Evolutionary conservation across 2,329 filamentous ascomycete genomes (phyloP).

Genomic region (Daldinia sp.): DNA sequence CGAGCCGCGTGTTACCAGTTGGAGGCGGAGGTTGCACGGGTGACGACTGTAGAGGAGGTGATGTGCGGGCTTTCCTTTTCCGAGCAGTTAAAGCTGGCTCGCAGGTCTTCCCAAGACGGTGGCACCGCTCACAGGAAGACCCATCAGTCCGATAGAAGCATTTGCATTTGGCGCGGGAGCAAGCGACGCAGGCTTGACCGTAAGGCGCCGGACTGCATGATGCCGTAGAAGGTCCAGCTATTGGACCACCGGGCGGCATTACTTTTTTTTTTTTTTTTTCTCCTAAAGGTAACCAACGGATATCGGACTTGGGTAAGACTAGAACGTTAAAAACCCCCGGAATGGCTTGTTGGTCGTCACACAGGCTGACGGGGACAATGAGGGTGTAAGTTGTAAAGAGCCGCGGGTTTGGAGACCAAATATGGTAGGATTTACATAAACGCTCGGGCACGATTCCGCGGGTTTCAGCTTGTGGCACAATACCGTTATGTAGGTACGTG

Average conservation of each 20-base stretch:
- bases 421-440: background rate
- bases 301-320: slow-evolving; percentile 1
- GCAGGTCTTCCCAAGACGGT: slow-evolving; percentile 45
- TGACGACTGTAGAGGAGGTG: slow-evolving; percentile 15
- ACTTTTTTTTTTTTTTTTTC: too few relatives aligned
- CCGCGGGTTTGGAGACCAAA: background rate
- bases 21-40: slow-evolving; percentile 3
- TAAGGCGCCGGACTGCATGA: slow-evolving; percentile 43
- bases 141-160: slow-evolving; percentile 44
- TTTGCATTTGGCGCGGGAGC: slow-evolving; percentile 47
- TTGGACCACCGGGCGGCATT: slow-evolving; percentile 21
- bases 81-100: slow-evolving; percentile 37
- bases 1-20: slow-evolving; percentile 55
- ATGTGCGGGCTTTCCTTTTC: slow-evolving; percentile 39
- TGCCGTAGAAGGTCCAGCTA: slow-evolving; percentile 11
- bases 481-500: background rate
- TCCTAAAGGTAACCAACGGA: background rate
- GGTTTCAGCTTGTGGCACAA: slow-evolving; percentile 6
- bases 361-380: background rate
- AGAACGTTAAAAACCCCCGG: slow-evolving; percentile 14
- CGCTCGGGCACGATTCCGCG: slow-evolving; percentile 20
- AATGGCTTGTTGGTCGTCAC: slow-evolving; percentile 4
- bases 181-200: slow-evolving; percentile 43
- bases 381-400: slow-evolving; percentile 8
- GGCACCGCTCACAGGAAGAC: slow-evolving; percentile 42